Evolutionary conservation across 2,329 filamentous ascomycete species (phyloP), one percentile per base, ranked within the genome.

Genomic region (Moelleriella libera): DNA sequence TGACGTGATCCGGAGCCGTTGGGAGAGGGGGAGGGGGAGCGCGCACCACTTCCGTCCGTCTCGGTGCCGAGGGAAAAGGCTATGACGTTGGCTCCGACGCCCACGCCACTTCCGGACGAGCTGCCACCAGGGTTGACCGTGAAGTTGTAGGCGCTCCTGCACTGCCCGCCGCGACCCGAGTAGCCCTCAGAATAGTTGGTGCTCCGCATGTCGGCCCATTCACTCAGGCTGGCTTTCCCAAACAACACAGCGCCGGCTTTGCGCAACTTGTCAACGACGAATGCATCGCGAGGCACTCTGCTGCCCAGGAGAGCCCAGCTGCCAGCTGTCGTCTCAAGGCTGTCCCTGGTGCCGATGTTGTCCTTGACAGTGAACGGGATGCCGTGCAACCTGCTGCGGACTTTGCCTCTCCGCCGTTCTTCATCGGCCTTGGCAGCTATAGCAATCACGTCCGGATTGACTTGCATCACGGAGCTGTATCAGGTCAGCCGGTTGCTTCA

Each of bases 351-450:
- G 29, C 71, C 80, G 47, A 85, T 82, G 57, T 82, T 83, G 58
- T 88, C 83, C 62, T 88, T 88, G 52, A 87, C 75, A 2, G 83
- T 68, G 58, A 85, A 85, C 0, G 85, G 84, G 42, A 89, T 85
- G 3, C 84, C 84, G 58, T 88, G 84, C 1, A 89, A 69, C 1
- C 78, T 77, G 1, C 82, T 75, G n/a, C 80, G 73, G 8, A 80
- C 60, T 40, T 65, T 67, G 29, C 80, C 80, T 1, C 63, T 55
- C 10, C 59, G 57, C 14, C 83, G 72, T 61, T 88, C 82, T 0
- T 57, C 58, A 54, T 88, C 84, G 31, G 80, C 66, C 11, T 67
- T 57, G 5, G 64, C 63, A 4, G 84, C 84, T 48, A 87, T 85
- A 28, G 60, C 57, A 34, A 82, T 64, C 8, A 71, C 72, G 58